A percentile compares a stretch with the other conserved stretches of the same genome.
Evolutionary conservation across 768 basidiomycete genomes (phyloP).

Genomic region (Hericium erinaceus): DNA sequence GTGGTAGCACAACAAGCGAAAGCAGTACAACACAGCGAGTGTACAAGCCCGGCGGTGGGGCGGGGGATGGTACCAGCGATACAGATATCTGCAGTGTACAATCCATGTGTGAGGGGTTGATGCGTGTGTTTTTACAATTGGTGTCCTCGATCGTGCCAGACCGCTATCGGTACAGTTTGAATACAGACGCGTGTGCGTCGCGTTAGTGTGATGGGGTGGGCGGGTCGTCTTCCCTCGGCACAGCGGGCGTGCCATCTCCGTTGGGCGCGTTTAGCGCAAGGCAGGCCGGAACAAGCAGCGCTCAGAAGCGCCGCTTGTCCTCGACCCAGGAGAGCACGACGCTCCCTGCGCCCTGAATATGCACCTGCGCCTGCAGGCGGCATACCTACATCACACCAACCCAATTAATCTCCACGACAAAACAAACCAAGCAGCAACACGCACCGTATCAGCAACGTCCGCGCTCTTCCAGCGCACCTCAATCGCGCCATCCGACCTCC

Average conservation of each 20-base stretch:
- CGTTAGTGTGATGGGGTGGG: background rate
- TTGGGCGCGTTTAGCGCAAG: background rate
- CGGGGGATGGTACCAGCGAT: too few relatives aligned
- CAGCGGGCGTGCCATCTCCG: background rate
- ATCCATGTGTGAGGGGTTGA: too few relatives aligned
- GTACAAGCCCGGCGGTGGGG: too few relatives aligned
- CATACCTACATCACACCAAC: conserved; percentile 4
- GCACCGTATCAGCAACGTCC: conserved; percentile 13
- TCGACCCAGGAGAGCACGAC: conserved; percentile 13
- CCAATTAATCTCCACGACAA: background rate
- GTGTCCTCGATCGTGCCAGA: too few relatives aligned
- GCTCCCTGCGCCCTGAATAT: conserved; percentile 12
- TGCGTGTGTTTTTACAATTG: background rate
- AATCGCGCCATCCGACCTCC: conserved; percentile 7
- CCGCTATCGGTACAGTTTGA: too few relatives aligned
- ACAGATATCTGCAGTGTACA: too few relatives aligned
- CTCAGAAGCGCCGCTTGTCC: conserved; percentile 10
- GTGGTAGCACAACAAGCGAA: background rate
- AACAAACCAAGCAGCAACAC: background rate
- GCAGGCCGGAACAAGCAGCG: background rate
- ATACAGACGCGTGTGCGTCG: background rate
- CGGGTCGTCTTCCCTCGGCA: too few relatives aligned
- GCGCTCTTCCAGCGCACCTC: conserved; percentile 14
- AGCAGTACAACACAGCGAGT: too few relatives aligned
- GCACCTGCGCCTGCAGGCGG: conserved; percentile 14